Evolutionary conservation across 352 stramenopile genomes (phyloP), one percentile per base, ranked within the genome.

Genomic region (Pythium myriotylum): DNA sequence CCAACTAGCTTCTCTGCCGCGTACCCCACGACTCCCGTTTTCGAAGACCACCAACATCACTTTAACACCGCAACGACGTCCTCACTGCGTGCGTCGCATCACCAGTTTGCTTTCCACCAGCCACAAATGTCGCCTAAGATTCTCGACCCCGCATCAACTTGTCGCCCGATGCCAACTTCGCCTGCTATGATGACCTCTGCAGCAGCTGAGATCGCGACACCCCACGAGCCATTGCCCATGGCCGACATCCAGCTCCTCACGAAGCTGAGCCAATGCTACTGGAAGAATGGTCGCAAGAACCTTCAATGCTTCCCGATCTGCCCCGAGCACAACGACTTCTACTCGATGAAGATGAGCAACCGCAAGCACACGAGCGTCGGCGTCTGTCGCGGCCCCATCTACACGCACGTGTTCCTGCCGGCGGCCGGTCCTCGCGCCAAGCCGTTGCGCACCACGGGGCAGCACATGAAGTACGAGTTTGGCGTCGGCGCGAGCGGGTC

Each of bases 281-380:
- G 87, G 86, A 93, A 94, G 59, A 96, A 96, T 60, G 88, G 88
- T 10, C 85, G 88, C 29, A 96, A 95, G 66, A 96, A 96, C 59
- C 51, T 96, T 43, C 88, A 96, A 63, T 96, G 88, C 58, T 96
- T 96, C 54, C 88, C 88, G 9, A 74, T 78, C 3, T 96, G 88
- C 32, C 86, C 86, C 17, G 87, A 95, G 57, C 84, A 94, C 63
- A 77, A 88, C 56, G 88, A 96, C 65, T 96, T 95, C 24, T 94
- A 92, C 71, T 92, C 84, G 6, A 94, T 94, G 84, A 93, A 92
- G 72, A 92, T 94, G 74, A 92, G 91, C 69, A 91, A 92, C 67
- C 82, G 82, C 43, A 95, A 95, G 68, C 86, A 95, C 61, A 86
- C 82, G 50, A 91, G 78, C 57, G 81, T 92, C 17, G 86, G 86